These are phyloP conservation scores for Globisporangium barbulae DNA, from an alignment of 352 stramenopile species.

Conservation along the genomic window DNA sequence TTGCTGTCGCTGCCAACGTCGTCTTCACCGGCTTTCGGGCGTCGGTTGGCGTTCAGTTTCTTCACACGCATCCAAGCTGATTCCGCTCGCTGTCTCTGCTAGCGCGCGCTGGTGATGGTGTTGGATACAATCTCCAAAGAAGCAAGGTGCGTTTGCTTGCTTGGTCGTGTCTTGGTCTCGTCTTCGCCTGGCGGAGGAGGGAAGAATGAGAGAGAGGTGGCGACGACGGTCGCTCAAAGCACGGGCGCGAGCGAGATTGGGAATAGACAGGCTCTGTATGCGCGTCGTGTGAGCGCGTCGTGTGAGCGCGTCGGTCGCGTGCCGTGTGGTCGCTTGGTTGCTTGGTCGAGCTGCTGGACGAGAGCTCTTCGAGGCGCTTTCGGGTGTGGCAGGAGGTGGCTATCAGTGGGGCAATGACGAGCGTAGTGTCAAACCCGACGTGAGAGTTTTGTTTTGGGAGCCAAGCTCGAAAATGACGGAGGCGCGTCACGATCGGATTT, in stretches of 20 bases:
- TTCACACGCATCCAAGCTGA: slow-evolving; percentile 65
- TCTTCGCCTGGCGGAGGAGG: too few relatives aligned
- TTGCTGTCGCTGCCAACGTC: slow-evolving; percentile 24
- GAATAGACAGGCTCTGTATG: background rate
- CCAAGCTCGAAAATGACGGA: background rate
- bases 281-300: background rate
- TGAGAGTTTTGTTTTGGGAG: background rate
- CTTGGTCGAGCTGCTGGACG: background rate
- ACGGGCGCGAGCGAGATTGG: background rate
- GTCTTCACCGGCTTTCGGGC: slow-evolving; percentile 63
- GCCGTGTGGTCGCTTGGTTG: background rate
- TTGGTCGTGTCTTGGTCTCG: background rate
- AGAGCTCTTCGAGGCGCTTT: background rate
- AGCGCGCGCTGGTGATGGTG: background rate
- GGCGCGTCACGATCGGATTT: background rate
- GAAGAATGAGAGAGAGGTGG: slow-evolving; percentile 6
- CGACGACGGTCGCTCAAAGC: slow-evolving; percentile 11
- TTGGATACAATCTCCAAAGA: slow-evolving; percentile 1
- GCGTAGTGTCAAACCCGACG: background rate
- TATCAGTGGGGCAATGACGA: slow-evolving; percentile 1
- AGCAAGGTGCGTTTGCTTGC: background rate
- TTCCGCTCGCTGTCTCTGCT: slow-evolving; percentile 1
- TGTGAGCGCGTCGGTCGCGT: background rate
- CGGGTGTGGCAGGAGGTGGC: background rate
- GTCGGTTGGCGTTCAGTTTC: slow-evolving; percentile 65